Percentiles rank a stretch among this genome's conserved stretches.
Evolutionary conservation across 2,329 filamentous ascomycete genomes (phyloP).

Genomic region (Ophiocordyceps camponoti-leonardi): DNA sequence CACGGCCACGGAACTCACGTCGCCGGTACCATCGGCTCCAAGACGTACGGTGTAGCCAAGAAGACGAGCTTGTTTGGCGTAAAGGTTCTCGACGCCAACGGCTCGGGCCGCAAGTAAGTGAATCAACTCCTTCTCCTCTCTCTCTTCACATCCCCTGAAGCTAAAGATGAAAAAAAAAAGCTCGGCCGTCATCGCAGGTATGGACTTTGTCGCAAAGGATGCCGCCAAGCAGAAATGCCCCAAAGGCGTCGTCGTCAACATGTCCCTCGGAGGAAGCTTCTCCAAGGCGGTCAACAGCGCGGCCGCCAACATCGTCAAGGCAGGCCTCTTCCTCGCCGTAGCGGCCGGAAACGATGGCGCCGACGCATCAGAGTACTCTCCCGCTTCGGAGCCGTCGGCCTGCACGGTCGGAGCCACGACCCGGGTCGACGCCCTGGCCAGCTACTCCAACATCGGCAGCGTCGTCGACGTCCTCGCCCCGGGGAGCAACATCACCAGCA

Average conservation of each 20-base stretch:
- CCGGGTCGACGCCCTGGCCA: slow-evolving; percentile 17
- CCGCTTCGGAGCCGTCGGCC: slow-evolving; percentile 22
- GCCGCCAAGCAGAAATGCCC: slow-evolving; percentile 17
- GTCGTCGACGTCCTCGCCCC: slow-evolving; percentile 31
- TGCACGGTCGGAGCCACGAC: slow-evolving; percentile 33
- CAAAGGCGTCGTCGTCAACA: slow-evolving; percentile 30
- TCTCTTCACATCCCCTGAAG: not conserved
- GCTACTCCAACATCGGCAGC: slow-evolving; percentile 32
- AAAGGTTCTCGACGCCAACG: slow-evolving; percentile 23
- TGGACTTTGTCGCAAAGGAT: slow-evolving; percentile 22
- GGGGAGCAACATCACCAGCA: slow-evolving; percentile 24
- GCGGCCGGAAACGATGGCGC: slow-evolving; percentile 32
- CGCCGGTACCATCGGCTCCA: slow-evolving; percentile 24
- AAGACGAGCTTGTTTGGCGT: slow-evolving; percentile 23
- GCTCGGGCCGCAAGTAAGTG: slow-evolving; percentile 15
- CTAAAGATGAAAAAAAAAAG: not conserved
- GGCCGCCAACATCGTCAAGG: slow-evolving; percentile 21
- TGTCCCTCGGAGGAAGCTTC: slow-evolving; percentile 33
- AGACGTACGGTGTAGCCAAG: slow-evolving; percentile 27
- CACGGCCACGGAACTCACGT: slow-evolving; percentile 31
- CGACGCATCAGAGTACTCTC: slow-evolving; percentile 26
- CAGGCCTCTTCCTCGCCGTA: slow-evolving; percentile 33
- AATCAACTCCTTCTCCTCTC: not conserved
- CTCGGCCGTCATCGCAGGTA: slow-evolving; percentile 25
- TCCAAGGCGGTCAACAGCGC: slow-evolving; percentile 29